These are phyloP conservation scores for Pelagomonas calceolata DNA, from an alignment of 108 stramenopile genomes.

Conservation along the genomic window DNA sequence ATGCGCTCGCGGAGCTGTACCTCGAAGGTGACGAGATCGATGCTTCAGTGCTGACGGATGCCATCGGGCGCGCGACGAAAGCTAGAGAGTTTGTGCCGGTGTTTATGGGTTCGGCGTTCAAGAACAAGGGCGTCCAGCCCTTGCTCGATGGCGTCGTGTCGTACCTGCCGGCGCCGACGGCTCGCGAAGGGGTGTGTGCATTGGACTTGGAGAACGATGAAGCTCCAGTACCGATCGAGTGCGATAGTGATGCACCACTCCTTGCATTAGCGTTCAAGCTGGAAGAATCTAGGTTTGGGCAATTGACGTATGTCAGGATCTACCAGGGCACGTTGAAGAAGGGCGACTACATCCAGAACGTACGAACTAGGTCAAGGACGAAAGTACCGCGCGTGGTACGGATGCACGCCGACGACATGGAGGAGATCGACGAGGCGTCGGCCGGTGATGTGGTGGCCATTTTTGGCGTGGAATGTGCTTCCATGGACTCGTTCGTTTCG, in stretches of 20 bases:
- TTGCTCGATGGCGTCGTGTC: constrained; percentile 91
- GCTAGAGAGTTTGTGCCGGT: constrained; percentile 90
- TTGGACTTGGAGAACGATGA: constrained; percentile 75
- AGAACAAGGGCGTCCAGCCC: constrained; percentile 97
- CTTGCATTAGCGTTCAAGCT: constrained; percentile 97
- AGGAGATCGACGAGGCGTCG: constrained; percentile 84
- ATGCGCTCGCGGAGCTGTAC: constrained; percentile 90
- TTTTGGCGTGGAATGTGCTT: constrained; percentile 95
- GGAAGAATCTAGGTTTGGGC: constrained; percentile 93
- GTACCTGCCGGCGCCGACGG: constrained; percentile 83
- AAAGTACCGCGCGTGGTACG: constrained; percentile 91
- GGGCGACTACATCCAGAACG: constrained; percentile 69
- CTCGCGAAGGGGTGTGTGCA: constrained; percentile 74
- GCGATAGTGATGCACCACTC: constrained; percentile 60
- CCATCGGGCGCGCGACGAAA: constrained; percentile 76
- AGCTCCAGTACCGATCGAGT: constrained; percentile 49
- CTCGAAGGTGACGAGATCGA: constrained; percentile 85
- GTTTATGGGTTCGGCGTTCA: constrained; percentile 98
- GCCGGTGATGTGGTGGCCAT: constrained; percentile 98
- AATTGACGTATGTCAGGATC: constrained; percentile 95
- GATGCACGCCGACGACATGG: constrained; percentile 99
- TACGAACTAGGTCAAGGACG: constrained; percentile 69
- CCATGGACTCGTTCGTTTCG: constrained; percentile 91
- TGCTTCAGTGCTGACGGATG: constrained; percentile 64
- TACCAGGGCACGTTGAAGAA: constrained; percentile 86